Evolutionary conservation across 2,329 filamentous ascomycete genomes (phyloP).

Genomic region (Sporothrix humicola): DNA sequence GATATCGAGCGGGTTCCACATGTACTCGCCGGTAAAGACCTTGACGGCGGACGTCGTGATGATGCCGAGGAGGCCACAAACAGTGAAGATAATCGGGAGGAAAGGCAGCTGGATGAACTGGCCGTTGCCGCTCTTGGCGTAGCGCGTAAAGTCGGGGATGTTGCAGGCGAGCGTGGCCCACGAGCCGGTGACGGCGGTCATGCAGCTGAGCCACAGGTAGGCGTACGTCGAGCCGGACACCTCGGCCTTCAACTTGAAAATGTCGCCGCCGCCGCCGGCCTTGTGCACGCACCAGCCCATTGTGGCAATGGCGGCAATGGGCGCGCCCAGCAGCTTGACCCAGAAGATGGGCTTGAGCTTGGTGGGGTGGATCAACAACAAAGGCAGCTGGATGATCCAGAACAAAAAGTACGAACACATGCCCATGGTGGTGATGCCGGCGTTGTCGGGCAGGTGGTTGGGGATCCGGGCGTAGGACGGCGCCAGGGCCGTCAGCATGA

Average conservation of each 20-base stretch:
- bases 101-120: conserved; percentile 51
- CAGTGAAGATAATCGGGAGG: conserved; percentile 55
- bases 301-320: conserved; percentile 65
- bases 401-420: conserved; percentile 49
- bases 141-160: conserved; percentile 61
- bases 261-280: conserved; percentile 56
- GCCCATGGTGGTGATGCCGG: conserved; percentile 48
- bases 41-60: conserved; percentile 61
- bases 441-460: conserved; percentile 45
- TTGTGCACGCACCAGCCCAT: conserved; percentile 67
- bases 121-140: conserved; percentile 46
- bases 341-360: conserved; percentile 49
- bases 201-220: conserved; percentile 50
- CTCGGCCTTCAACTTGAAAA: conserved; percentile 45
- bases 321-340: conserved; percentile 57
- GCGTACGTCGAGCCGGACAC: conserved; percentile 55
- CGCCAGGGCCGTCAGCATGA: conserved; percentile 45
- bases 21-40: conserved; percentile 56
- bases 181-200: conserved; percentile 52
- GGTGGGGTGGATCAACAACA: conserved; percentile 39
- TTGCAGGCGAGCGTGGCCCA: conserved; percentile 55
- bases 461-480: conserved; percentile 47
- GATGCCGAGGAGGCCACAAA: conserved; percentile 60
- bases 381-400: conserved; percentile 47
- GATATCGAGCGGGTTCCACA: conserved; percentile 59